Percentiles rank a stretch among this genome's conserved stretches.
These are phyloP conservation scores for Silybum marianum DNA, from an alignment of 129 eudicot genomes.

Conservation along the genomic window DNA sequence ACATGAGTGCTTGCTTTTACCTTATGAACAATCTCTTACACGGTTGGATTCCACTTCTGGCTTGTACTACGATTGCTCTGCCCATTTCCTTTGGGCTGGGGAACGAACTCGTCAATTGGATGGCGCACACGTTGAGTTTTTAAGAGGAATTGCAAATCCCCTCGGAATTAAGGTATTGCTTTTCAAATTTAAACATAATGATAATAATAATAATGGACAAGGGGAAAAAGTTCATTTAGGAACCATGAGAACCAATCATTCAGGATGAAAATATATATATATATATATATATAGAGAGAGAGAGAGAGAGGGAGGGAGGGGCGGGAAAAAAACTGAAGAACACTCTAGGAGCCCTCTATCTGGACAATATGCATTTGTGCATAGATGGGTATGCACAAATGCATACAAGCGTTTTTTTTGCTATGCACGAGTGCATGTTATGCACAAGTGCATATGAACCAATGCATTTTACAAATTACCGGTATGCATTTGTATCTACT, in stretches of 20 bases:
- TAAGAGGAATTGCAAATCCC: conserved; percentile 75
- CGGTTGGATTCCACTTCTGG: conserved; percentile 73
- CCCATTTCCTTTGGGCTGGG: conserved; percentile 76
- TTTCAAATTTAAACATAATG: not conserved
- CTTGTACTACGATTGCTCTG: conserved; percentile 68
- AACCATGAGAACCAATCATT: not conserved
- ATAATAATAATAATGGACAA: not conserved
- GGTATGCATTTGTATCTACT: too few species aligned
- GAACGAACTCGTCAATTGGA: conserved; percentile 76
- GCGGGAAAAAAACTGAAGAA: too few species aligned
- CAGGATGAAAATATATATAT: not conserved
- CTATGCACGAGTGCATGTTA: too few species aligned
- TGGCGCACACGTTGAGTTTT: conserved; percentile 77
- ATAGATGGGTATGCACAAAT: too few species aligned
- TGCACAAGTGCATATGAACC: too few species aligned
- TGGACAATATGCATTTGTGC: too few species aligned
- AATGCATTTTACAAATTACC: too few species aligned
- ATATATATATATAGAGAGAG: too few species aligned
- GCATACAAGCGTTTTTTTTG: too few species aligned
- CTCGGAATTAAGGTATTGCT: conserved; percentile 62
- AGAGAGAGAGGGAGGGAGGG: too few species aligned
- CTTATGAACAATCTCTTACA: conserved; percentile 75
- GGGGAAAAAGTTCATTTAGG: not conserved
- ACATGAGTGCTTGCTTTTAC: conserved; percentile 71
- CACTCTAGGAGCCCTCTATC: too few species aligned